Evolutionary conservation across 164 flowering plant species (phyloP).

Genomic region (Echeveria elegans): DNA sequence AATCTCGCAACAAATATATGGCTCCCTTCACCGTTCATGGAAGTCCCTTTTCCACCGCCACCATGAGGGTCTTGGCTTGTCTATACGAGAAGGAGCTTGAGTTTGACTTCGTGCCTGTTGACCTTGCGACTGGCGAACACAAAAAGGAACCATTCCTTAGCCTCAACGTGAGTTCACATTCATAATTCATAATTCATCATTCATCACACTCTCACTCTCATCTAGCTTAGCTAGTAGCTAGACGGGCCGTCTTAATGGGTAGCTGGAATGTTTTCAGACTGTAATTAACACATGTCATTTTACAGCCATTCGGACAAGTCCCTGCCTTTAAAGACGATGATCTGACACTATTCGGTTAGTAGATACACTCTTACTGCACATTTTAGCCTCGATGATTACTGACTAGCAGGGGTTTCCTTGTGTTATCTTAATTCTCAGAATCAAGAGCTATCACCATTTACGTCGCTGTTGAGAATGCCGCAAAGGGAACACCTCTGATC

Average conservation of each 20-base stretch:
- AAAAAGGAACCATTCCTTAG: conserved; percentile 25
- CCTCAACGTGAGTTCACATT: conserved; percentile 24
- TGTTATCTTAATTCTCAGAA: conserved; percentile 25
- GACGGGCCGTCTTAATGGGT: too few relatives aligned
- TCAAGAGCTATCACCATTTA: conserved; percentile 58
- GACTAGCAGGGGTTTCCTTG: too few relatives aligned
- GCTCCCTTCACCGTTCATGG: conserved; percentile 11
- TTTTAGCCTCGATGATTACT: too few relatives aligned
- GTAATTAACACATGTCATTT: not conserved
- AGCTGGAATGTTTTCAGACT: too few relatives aligned
- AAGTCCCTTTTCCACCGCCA: conserved; percentile 13
- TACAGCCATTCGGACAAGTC: conserved; percentile 14
- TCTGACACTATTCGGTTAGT: conserved; percentile 10
- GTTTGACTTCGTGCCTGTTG: conserved; percentile 17
- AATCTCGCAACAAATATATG: too few relatives aligned
- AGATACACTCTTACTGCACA: too few relatives aligned
- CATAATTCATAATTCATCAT: not conserved
- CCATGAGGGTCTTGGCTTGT: conserved; percentile 12
- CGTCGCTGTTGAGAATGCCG: conserved; percentile 23
- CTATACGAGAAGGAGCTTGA: conserved; percentile 14
- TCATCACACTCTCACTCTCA: too few relatives aligned
- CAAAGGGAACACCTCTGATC: conserved; percentile 32
- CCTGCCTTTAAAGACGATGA: conserved; percentile 12
- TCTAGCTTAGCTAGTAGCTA: too few relatives aligned
- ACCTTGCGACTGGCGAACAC: conserved; percentile 26